phyloP scores from a whole-genome alignment of 208 protist species.

The Leishmania amazonensis region DNA sequence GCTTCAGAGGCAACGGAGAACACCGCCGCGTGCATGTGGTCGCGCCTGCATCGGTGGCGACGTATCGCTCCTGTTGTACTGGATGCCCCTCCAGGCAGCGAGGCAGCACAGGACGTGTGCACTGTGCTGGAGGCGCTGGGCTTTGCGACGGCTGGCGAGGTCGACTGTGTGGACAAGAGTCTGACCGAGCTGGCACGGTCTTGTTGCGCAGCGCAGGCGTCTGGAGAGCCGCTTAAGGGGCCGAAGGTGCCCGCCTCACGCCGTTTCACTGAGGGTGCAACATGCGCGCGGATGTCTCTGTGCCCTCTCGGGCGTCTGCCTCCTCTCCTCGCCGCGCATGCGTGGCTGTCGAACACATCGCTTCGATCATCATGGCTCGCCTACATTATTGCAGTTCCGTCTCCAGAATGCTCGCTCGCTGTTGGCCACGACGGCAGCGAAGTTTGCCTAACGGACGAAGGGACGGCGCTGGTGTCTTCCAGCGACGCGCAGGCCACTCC shows the following conservation, averaged over 20 bases:
- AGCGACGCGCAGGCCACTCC: background rate
- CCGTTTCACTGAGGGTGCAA: no score
- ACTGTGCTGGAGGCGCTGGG: constrained; percentile 19
- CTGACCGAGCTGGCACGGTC: background rate
- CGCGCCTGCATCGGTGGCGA: constrained; percentile 17
- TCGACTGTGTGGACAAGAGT: background rate
- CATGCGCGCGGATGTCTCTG: background rate
- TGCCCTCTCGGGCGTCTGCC: constrained; percentile 23
- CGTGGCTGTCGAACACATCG: constrained; percentile 15
- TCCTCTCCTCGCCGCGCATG: constrained; percentile 28
- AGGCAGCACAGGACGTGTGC: constrained; percentile 1
- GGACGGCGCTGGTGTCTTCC: background rate
- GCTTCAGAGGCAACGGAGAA: background rate
- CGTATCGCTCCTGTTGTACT: constrained; percentile 14
- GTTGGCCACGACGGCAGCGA: background rate
- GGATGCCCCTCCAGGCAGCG: constrained; percentile 21
- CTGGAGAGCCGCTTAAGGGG: background rate
- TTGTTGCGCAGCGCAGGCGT: background rate
- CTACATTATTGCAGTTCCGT: constrained; percentile 1
- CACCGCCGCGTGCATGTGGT: background rate
- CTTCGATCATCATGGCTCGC: constrained; percentile 17
- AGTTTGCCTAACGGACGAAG: background rate
- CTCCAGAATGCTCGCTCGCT: background rate
- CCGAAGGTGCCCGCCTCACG: background rate
- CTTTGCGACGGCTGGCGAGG: background rate